phyloP scores from a whole-genome alignment of 345 rosid genomes.

The Orychophragmus violaceus region DNA sequence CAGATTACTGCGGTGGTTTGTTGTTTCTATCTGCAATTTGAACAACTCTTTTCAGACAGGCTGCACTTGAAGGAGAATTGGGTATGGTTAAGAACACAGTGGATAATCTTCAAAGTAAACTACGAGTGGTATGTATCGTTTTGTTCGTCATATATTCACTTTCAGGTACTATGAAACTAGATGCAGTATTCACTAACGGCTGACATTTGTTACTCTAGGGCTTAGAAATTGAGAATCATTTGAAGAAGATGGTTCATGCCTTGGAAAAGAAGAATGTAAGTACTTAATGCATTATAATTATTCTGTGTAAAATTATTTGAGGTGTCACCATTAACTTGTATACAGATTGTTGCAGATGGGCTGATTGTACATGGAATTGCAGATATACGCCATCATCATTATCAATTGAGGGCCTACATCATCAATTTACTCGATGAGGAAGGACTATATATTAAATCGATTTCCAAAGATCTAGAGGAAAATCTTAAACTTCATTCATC shows the following conservation, averaged over 20 bases:
- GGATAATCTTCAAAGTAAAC: slow-evolving; percentile 69
- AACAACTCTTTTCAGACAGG: slow-evolving; percentile 91
- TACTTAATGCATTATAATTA: not conserved
- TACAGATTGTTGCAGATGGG: slow-evolving; percentile 57
- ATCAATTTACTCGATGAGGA: slow-evolving; percentile 56
- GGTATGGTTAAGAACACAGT: slow-evolving; percentile 46
- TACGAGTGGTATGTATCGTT: slow-evolving; percentile 55
- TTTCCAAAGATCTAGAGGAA: slow-evolving; percentile 42
- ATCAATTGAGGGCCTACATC: slow-evolving; percentile 50
- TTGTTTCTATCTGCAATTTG: slow-evolving; percentile 32
- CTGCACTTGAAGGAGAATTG: slow-evolving; percentile 83
- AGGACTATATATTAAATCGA: slow-evolving; percentile 42
- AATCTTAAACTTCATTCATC: slow-evolving; percentile 33
- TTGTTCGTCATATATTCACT: slow-evolving; percentile 9
- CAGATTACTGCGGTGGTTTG: not conserved
- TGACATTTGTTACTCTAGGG: slow-evolving; percentile 49
- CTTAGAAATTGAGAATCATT: slow-evolving; percentile 89
- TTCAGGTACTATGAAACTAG: not conserved
- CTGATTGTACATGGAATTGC: slow-evolving; percentile 41
- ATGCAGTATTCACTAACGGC: not conserved
- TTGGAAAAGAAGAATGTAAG: slow-evolving; percentile 81
- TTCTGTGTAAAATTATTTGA: not conserved
- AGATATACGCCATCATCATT: slow-evolving; percentile 53
- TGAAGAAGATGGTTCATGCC: slow-evolving; percentile 68
- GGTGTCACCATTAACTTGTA: slow-evolving; percentile 23